Evolutionary conservation across 164 flowering plant species (phyloP), one percentile per base, ranked within the genome.

Genomic region (Magnolia changhungtana): DNA sequence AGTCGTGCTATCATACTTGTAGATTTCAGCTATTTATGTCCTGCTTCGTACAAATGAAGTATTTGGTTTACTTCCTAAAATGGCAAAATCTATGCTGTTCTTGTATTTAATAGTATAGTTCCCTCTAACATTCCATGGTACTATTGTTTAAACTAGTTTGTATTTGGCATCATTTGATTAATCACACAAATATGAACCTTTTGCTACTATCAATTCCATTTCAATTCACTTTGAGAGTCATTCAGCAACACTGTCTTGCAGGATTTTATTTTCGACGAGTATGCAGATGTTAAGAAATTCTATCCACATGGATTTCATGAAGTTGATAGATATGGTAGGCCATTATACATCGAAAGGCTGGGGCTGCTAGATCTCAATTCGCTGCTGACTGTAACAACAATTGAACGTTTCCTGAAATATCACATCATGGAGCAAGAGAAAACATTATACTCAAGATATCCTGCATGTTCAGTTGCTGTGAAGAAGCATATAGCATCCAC

Each of bases 271-370:
- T 89, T 83, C 80, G 84, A 82, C 69, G 96, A 91, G 78, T 77
- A 67, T 67, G 49, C 21, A 67, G 87, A 87, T 27, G 93, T 91
- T 5, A 87, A 90, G 78, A 86, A 80, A 80, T 87, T 81, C 76
- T 91, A 91, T 75, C 95, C 95, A 63, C 91, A 89, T 83, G 95
- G 95, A 77, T 91, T 67, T 77, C 95, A 91, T 76, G 93, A 93
- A 24, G 90, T 90, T 50, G 95, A 91, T 80, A 86, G 81, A 81
- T 76, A 67, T 70, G 93, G 93, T 13, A 84, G 91, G 73, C 92
- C 95, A 13, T 37, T 91, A 64, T 91, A 91, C 77, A 87, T 91
- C 71, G 95, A 91, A 83, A 82, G 90, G 78, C 75, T 87, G 73
- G 95, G 95, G 66, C 80, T 87, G 88, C 72, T 87, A 8, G 89